These are phyloP conservation scores for Hypholoma sublateritium DNA, from an alignment of 768 basidiomycete species.

Conservation along the genomic window DNA sequence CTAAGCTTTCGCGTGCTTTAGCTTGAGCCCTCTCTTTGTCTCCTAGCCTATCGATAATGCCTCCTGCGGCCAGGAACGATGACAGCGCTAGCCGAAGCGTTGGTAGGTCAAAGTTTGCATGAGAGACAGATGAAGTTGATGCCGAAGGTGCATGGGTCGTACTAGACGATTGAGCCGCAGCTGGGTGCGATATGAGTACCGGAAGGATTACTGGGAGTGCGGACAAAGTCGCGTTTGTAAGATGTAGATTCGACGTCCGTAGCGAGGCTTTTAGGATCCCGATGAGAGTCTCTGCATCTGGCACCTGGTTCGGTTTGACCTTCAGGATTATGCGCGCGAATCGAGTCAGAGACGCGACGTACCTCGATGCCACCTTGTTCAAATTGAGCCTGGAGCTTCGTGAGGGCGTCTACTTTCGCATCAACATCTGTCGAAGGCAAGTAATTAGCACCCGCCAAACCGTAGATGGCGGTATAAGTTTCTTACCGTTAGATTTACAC, in stretches of 20 bases:
- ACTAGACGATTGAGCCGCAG: conserved; percentile 20
- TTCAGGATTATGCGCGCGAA: background rate
- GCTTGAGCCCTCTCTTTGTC: conserved; percentile 75
- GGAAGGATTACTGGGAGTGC: conserved; percentile 68
- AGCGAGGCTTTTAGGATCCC: conserved; percentile 71
- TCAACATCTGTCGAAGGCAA: conserved; percentile 61
- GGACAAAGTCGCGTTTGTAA: conserved; percentile 74
- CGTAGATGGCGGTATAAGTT: conserved; percentile 3
- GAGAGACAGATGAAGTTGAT: conserved; percentile 38
- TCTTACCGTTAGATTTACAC: conserved; percentile 63
- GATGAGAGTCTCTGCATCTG: conserved; percentile 72
- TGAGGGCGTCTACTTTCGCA: conserved; percentile 75
- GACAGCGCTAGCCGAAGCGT: conserved; percentile 66
- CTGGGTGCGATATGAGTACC: conserved; percentile 50
- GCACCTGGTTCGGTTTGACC: conserved; percentile 45
- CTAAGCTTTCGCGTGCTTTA: conserved; percentile 76
- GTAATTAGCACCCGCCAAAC: conserved; percentile 4
- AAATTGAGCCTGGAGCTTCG: conserved; percentile 75
- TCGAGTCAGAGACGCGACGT: conserved; percentile 15
- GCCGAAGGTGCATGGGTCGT: conserved; percentile 43
- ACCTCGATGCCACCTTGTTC: conserved; percentile 69
- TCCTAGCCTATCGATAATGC: conserved; percentile 80
- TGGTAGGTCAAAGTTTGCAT: conserved; percentile 49
- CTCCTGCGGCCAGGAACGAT: conserved; percentile 73
- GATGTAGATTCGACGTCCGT: conserved; percentile 78